Evolutionary conservation across 805 yeast species (phyloP), one percentile per base, ranked within the genome.

Genomic region (Candida pini): DNA sequence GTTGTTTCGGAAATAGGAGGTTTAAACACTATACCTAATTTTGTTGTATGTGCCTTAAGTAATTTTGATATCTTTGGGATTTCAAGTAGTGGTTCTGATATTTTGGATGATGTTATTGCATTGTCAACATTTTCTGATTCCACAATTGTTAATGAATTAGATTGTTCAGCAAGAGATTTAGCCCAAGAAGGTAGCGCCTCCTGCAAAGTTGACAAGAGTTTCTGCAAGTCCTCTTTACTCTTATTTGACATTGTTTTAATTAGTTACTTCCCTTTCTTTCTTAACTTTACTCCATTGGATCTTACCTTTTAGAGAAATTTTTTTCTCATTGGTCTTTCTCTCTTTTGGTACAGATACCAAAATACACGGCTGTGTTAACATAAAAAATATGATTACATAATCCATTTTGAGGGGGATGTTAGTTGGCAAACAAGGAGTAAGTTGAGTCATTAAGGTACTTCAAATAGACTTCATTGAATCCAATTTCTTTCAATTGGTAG

Each of bases 41-140:
- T 85, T 3, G 95, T 86, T 2, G 81, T 67, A 52, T 84, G 88
- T 1, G 95, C 88, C 54, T 69, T 78, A 7, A 81, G 64, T 26
- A 86, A 60, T 38, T 71, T 66, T 14, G 75, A 54, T 6, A 83
- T 49, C 51, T 86, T 87, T 5, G 51, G 55, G 12, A 84, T 48
- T 47, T 86, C 95, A 5, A 58, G 62, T 7, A 75, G 44, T 3
- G 85, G 81, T 6, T 62, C 45, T 6, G 50, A 60, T 3, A 76
- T 43, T 19, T 47, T 42, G 1, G 65, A 37, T 6, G 57, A 34
- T 19, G 48, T 41, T 13, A 52, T 19, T 22, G 33, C 28, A 9
- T 20, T 26, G 9, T 15, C 15, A 9, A 18, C 8, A 7, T 22
- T 7, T 13, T 22, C n/a, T 22, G 25, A 7, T 22, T 7, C 25